phyloP scores from a whole-genome alignment of 352 stramenopile species.

The Globisporangium cystogenes region DNA sequence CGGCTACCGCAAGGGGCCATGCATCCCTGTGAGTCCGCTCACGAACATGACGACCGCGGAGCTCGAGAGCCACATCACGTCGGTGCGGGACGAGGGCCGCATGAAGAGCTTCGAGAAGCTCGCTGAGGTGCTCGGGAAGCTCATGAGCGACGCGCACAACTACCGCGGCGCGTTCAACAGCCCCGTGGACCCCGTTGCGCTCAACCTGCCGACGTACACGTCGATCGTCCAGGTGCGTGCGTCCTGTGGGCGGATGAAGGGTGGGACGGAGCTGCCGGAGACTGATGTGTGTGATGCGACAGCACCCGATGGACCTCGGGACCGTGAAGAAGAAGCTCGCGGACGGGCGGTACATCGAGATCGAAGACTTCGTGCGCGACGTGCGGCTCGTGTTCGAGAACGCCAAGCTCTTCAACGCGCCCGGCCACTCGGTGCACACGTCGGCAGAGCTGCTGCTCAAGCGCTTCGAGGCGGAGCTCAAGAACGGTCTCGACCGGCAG shows the following conservation, averaged over 20 bases:
- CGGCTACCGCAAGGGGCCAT: conserved; percentile 6
- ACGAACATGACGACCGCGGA: conserved; percentile 51
- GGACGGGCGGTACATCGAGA: conserved; percentile 74
- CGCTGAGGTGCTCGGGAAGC: conserved; percentile 55
- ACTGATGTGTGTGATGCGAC: background rate
- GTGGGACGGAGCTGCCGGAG: no score
- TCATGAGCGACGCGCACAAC: conserved; percentile 75
- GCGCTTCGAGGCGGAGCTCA: conserved; percentile 62
- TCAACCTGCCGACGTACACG: conserved; percentile 69
- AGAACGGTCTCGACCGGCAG: conserved; percentile 29
- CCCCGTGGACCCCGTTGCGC: conserved; percentile 62
- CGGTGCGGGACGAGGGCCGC: conserved; percentile 52
- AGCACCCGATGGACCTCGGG: conserved; percentile 90
- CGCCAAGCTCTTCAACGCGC: conserved; percentile 82
- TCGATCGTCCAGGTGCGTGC: conserved; percentile 48
- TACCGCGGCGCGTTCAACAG: conserved; percentile 66
- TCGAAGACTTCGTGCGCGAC: conserved; percentile 76
- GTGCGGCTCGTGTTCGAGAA: conserved; percentile 89
- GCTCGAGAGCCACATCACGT: conserved; percentile 59
- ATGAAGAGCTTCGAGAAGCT: conserved; percentile 64
- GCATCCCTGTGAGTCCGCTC: conserved; percentile 40
- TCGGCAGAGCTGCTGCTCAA: conserved; percentile 54
- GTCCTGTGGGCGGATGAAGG: background rate
- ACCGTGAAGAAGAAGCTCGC: conserved; percentile 85
- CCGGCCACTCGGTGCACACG: conserved; percentile 72